These are phyloP conservation scores for Boletus edulis DNA, from an alignment of 768 basidiomycete genomes.

Conservation along the genomic window DNA sequence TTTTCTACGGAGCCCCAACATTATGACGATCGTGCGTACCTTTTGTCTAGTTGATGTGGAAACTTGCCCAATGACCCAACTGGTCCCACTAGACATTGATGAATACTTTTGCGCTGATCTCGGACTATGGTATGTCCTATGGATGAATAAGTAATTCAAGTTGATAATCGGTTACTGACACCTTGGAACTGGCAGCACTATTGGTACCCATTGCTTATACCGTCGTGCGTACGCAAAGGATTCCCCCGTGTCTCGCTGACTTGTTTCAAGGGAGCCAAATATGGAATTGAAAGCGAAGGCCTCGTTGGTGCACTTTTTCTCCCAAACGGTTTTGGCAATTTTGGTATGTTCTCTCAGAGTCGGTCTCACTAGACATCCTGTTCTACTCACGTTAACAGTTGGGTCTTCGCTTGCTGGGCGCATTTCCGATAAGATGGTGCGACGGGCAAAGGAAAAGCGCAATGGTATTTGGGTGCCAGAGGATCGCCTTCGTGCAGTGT, in stretches of 20 bases:
- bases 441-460: slow-evolving; percentile 45
- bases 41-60: background rate
- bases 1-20: slow-evolving; percentile 59
- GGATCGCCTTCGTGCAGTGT: slow-evolving; percentile 57
- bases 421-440: slow-evolving; percentile 54
- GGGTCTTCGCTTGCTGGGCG: slow-evolving; percentile 60
- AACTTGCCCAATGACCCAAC: background rate
- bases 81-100: slow-evolving; percentile 41
- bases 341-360: slow-evolving; percentile 10
- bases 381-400: slow-evolving; percentile 34
- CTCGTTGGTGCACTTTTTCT: slow-evolving; percentile 26
- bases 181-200: slow-evolving; percentile 30
- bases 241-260: background rate
- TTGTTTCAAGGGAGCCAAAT: slow-evolving; percentile 43
- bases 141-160: too few species aligned
- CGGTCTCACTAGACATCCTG: background rate
- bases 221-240: slow-evolving; percentile 41
- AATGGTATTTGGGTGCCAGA: slow-evolving; percentile 65
- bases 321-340: slow-evolving; percentile 26
- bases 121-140: slow-evolving; percentile 35
- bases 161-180: background rate
- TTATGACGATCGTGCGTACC: slow-evolving; percentile 49
- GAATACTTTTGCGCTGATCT: slow-evolving; percentile 24
- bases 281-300: slow-evolving; percentile 21
- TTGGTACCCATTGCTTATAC: slow-evolving; percentile 66